Conservation (phyloP, 495 filamentous ascomycete genomes). For the Penicillium canariense region DNA sequence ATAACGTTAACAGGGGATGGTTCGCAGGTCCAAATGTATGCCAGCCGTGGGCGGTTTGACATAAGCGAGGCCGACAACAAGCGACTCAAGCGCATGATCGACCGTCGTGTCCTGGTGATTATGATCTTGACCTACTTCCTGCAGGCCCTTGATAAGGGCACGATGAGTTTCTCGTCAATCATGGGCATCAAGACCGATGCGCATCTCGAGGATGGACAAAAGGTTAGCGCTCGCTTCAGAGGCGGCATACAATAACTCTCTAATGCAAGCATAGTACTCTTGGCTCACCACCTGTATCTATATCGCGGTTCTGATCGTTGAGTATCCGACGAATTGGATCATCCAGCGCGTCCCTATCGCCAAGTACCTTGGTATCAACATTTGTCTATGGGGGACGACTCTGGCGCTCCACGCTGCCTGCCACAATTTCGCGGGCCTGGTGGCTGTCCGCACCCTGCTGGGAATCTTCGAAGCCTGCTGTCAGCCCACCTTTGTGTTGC, state of each 20-base stretch:
- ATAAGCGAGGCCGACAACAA: constrained; percentile 55
- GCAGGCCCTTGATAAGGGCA: constrained; percentile 72
- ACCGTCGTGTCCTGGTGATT: constrained; percentile 51
- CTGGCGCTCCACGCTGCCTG: constrained; percentile 60
- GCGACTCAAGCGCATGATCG: constrained; percentile 53
- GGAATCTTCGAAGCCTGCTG: constrained; percentile 69
- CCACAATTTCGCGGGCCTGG: constrained; percentile 54
- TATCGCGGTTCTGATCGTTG: constrained; percentile 52
- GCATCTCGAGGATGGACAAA: constrained; percentile 47
- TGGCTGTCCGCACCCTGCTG: constrained; percentile 58
- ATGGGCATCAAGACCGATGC: constrained; percentile 64
- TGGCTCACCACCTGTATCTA: constrained; percentile 57
- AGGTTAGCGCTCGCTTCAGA: constrained; percentile 23
- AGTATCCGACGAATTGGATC: constrained; percentile 57
- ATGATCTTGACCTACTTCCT: constrained; percentile 60
- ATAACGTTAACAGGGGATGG: not conserved
- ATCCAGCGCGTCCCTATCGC: constrained; percentile 60
- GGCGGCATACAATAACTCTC: not conserved
- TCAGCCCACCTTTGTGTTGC: constrained; percentile 55
- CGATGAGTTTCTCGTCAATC: constrained; percentile 65
- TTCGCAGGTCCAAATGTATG: constrained; percentile 55
- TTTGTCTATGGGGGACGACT: constrained; percentile 57
- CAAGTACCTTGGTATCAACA: constrained; percentile 60
- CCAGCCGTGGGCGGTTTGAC: constrained; percentile 43
- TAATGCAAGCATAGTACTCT: constrained; percentile 36